phyloP scores from a whole-genome alignment of 2,329 filamentous ascomycete genomes.

The Zasmidium cellare region DNA sequence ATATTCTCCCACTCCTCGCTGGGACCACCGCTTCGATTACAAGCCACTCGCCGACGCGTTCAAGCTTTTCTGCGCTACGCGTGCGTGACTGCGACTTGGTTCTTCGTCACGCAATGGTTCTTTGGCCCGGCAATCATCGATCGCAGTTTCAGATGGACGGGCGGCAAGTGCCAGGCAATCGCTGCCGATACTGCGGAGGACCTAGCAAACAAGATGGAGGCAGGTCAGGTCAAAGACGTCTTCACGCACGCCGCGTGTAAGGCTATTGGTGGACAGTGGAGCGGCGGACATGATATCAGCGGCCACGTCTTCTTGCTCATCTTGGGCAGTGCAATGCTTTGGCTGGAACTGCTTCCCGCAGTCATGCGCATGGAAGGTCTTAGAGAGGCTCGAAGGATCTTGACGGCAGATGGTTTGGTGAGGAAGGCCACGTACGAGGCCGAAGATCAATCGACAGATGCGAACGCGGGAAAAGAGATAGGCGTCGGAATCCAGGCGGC shows the following conservation, averaged over 20 bases:
- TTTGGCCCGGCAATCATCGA: conserved; percentile 91
- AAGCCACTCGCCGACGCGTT: conserved; percentile 48
- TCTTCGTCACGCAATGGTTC: conserved; percentile 91
- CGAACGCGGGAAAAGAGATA: conserved; percentile 35
- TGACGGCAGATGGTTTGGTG: conserved; percentile 66
- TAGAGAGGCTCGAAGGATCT: conserved; percentile 65
- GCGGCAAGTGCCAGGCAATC: conserved; percentile 74
- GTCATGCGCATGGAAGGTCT: conserved; percentile 51
- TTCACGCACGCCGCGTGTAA: conserved; percentile 80
- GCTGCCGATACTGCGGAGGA: conserved; percentile 26
- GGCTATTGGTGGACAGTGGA: conserved; percentile 78
- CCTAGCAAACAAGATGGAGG: conserved; percentile 45
- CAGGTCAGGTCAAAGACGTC: conserved; percentile 48
- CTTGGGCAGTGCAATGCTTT: conserved; percentile 75
- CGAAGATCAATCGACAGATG: conserved; percentile 39
- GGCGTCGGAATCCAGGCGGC: conserved; percentile 55
- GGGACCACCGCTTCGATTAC: conserved; percentile 42
- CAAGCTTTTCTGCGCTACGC: conserved; percentile 68
- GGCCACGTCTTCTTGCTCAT: conserved; percentile 94
- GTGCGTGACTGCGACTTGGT: conserved; percentile 75
- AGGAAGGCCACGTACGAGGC: conserved; percentile 43
- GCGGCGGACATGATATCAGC: conserved; percentile 92
- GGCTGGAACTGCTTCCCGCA: conserved; percentile 73
- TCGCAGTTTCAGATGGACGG: conserved; percentile 82
- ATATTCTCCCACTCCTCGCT: conserved; percentile 65